Conservation (phyloP, 331 rosid genomes). For the Malus hybrid region DNA sequence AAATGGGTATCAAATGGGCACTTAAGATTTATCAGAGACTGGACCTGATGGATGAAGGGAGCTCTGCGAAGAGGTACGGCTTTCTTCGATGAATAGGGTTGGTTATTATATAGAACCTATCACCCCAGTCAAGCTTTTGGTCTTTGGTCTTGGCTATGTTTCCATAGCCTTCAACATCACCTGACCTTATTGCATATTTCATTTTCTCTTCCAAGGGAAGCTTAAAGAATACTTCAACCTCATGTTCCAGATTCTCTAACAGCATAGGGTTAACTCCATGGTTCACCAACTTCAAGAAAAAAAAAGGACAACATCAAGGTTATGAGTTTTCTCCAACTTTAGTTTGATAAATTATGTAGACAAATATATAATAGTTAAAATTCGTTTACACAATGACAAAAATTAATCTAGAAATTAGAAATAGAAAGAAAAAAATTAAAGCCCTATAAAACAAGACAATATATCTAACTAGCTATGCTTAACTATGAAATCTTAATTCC, state of each 20-base stretch:
- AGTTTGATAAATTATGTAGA: too few relatives aligned
- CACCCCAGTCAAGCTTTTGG: conserved; percentile 89
- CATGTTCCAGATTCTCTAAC: conserved; percentile 40
- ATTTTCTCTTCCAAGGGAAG: conserved; percentile 58
- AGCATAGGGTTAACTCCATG: conserved; percentile 53
- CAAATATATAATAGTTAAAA: too few relatives aligned
- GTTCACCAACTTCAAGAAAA: conserved; percentile 49
- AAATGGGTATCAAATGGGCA: too few relatives aligned
- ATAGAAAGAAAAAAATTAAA: too few relatives aligned
- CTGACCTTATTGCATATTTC: conserved; percentile 37
- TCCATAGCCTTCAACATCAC: conserved; percentile 81
- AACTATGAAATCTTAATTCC: too few relatives aligned
- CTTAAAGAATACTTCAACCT: conserved; percentile 50
- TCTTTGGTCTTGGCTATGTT: conserved; percentile 23
- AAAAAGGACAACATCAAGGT: too few relatives aligned
- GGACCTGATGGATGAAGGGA: conserved; percentile 54
- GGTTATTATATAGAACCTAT: conserved; percentile 45
- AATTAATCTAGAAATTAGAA: too few relatives aligned
- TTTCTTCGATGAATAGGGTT: conserved; percentile 55
- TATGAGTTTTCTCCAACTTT: neutral
- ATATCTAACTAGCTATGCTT: too few relatives aligned
- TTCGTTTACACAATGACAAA: too few relatives aligned
- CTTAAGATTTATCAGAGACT: neutral
- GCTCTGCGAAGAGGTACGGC: conserved; percentile 51
- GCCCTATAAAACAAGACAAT: too few relatives aligned